A percentile compares a stretch with the other conserved stretches of the same genome.
These are phyloP conservation scores for Chlorella variabilis DNA, from an alignment of 163 green algal genomes.

Conservation along the genomic window DNA sequence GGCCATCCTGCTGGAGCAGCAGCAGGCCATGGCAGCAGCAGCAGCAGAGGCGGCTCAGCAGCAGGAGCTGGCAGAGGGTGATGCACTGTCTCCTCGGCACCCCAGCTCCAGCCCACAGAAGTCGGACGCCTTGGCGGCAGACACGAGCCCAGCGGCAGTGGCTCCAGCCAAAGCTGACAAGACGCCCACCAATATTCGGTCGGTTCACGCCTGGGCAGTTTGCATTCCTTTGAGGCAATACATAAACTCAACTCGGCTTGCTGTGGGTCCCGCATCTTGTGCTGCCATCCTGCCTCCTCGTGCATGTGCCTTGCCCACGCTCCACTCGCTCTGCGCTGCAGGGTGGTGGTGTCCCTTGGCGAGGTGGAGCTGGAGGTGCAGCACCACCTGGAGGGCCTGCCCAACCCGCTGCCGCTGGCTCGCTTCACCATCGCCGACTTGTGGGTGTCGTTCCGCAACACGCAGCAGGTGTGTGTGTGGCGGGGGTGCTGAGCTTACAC, in stretches of 20 bases:
- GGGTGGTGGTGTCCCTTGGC: slow-evolving; percentile 61
- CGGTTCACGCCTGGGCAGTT: too few species aligned
- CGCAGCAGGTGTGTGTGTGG: slow-evolving; percentile 10
- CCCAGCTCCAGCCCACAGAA: background rate
- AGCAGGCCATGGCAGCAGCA: slow-evolving; percentile 26
- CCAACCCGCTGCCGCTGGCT: slow-evolving; percentile 46
- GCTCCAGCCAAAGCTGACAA: background rate
- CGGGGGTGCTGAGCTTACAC: background rate
- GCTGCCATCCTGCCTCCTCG: background rate
- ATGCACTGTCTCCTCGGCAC: background rate
- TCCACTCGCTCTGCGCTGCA: background rate
- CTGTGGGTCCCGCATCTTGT: too few species aligned
- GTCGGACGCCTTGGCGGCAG: background rate
- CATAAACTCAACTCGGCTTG: too few species aligned
- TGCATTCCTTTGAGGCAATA: too few species aligned
- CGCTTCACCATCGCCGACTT: slow-evolving; percentile 61
- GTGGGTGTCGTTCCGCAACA: slow-evolving; percentile 71
- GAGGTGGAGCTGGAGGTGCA: slow-evolving; percentile 73
- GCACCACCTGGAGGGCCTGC: slow-evolving; percentile 44
- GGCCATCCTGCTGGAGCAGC: slow-evolving; percentile 27
- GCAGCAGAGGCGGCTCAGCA: too few species aligned
- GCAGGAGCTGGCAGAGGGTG: background rate
- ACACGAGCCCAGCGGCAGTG: background rate
- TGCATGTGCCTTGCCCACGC: background rate
- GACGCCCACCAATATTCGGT: background rate